Evolutionary conservation across 305 asterid species (phyloP).

Genomic region (Fraxinus dipetala): DNA sequence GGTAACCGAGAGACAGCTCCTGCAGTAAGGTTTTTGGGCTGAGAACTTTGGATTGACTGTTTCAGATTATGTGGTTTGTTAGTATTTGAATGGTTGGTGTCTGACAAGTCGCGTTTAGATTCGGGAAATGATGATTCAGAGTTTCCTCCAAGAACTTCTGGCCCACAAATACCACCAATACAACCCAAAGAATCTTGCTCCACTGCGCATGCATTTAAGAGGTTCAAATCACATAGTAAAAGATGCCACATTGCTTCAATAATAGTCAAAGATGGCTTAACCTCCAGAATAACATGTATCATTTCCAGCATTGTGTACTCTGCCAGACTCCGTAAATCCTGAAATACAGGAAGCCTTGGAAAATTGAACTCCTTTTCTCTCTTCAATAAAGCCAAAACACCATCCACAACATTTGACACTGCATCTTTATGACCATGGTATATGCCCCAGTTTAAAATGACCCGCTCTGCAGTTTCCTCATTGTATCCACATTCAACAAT

Average conservation of each 20-base stretch:
- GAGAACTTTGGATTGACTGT: constrained; percentile 27
- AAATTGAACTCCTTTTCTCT: constrained; percentile 36
- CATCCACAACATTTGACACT: constrained; percentile 56
- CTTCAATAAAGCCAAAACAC: constrained; percentile 56
- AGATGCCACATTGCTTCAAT: constrained; percentile 77
- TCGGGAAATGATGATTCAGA: constrained; percentile 14
- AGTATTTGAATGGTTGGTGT: constrained; percentile 26
- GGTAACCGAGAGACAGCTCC: constrained; percentile 23
- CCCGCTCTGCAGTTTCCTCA: constrained; percentile 57
- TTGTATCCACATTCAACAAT: constrained; percentile 54
- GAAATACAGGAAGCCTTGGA: constrained; percentile 36
- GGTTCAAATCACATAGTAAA: constrained; percentile 62
- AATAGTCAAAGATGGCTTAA: constrained; percentile 50
- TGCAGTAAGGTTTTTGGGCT: constrained; percentile 25
- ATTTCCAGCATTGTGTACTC: constrained; percentile 68
- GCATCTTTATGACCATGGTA: constrained; percentile 59
- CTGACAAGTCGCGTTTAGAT: constrained; percentile 31
- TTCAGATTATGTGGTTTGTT: constrained; percentile 24
- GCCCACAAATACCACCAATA: constrained; percentile 24
- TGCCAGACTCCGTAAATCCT: constrained; percentile 49
- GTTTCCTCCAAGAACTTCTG: constrained; percentile 30
- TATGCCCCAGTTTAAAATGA: constrained; percentile 52
- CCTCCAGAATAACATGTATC: constrained; percentile 64
- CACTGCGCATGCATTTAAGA: constrained; percentile 49
- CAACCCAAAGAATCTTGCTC: constrained; percentile 32